Evolutionary conservation across 805 yeast genomes (phyloP).

Genomic region (Debaryomyces hansenii): DNA sequence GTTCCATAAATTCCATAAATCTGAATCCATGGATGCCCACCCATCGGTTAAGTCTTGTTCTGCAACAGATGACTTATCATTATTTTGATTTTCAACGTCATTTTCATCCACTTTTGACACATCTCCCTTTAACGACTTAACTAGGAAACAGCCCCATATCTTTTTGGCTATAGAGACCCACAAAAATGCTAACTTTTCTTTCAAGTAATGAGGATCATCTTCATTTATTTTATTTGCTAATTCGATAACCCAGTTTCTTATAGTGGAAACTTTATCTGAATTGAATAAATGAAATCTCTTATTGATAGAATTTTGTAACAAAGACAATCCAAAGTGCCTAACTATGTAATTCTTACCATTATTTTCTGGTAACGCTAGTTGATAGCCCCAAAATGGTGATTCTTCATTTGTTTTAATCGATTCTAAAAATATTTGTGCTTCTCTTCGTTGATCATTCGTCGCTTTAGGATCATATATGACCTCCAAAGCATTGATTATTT

Average conservation of each 20-base stretch:
- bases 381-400: constrained; percentile 91
- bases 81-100: constrained; percentile 13
- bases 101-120: not conserved
- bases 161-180: constrained; percentile 93
- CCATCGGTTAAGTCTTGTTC: constrained; percentile 60
- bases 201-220: constrained; percentile 85
- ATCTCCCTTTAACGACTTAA: constrained; percentile 19
- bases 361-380: constrained; percentile 66
- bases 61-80: constrained; percentile 27
- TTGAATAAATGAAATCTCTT: constrained; percentile 56
- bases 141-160: constrained; percentile 81
- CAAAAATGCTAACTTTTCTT: constrained; percentile 82
- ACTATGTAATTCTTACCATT: constrained; percentile 63
- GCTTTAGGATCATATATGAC: constrained; percentile 69
- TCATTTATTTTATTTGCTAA: constrained; percentile 58
- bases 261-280: constrained; percentile 57
- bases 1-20: constrained; percentile 74
- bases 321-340: constrained; percentile 85
- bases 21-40: constrained; percentile 87
- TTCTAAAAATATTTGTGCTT: constrained; percentile 68
- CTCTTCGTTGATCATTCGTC: constrained; percentile 53
- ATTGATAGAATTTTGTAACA: constrained; percentile 72
- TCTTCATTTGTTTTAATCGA: constrained; percentile 73
- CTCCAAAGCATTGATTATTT: constrained; percentile 75
- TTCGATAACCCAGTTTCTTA: constrained; percentile 84